Base-by-base conservation (phyloP, 1,284 basidiomycete species). In the Calocybe gambosa region DNA sequence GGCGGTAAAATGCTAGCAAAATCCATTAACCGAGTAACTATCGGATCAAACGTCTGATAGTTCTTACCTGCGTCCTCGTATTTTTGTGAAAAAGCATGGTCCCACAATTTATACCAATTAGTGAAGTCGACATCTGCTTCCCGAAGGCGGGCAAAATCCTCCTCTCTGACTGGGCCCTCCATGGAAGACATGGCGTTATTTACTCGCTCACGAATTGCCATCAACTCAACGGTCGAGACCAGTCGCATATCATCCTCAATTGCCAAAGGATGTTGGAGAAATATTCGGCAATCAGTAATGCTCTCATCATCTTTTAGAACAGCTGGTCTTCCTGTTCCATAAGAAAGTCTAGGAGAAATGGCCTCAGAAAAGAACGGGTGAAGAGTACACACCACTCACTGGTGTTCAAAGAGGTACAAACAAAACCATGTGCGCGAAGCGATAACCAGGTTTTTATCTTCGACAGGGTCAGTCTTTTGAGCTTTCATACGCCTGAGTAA, bases 231-330 rank as follows among this genome's bases (percentile, higher is more conserved):
- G 0, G 90, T 94, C 5, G 92, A 93, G 15, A 95, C 89, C n/a
- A 96, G 78, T 35, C 93, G 82, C 76, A 91, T 93, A 58, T 96
- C 93, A 52, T 94, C 92, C 55, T 91, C 85, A 54, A 93, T 89
- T 5, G 89, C 80, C 16, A 94, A 69, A 12, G 93, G 93, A 61
- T 95, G 92, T 54, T 85, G 82, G 19, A 95, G 69, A n/a, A 93
- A 73, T 28, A 84, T 68, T 36, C 87, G 82, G 52, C 89, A 90
- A 47, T 89, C 80, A 57, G 76, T 78, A 49, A 95, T 92, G 43
- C 89, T 85, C 58, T 94, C 91, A 57, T 95, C 91, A 53, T 95
- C 90, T 58, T 89, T 87, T 33, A 95, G 71, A 48, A 95, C 91
- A 1, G 92, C 89, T 0, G 92, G 91, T 19, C 93, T 82, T 5